phyloP scores from a whole-genome alignment of 2,329 filamentous ascomycete species.

The Atkinsonella hypoxylon region DNA sequence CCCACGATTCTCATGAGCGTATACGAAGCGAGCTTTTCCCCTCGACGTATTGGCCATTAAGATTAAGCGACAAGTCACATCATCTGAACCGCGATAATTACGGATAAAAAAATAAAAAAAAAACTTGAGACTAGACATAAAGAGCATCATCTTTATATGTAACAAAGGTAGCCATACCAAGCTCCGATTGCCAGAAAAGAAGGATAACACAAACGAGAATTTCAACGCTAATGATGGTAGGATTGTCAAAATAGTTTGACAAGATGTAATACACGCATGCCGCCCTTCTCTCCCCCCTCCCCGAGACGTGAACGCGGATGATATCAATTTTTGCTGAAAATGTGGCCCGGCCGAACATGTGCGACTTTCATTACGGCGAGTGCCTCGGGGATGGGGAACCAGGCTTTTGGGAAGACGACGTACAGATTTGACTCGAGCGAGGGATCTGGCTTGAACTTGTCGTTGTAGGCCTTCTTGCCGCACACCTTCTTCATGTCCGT shows the following conservation, averaged over 20 bases:
- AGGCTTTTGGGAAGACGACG: constrained; percentile 9
- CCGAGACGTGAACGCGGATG: background rate
- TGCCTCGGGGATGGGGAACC: constrained; percentile 8
- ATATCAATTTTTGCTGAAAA: background rate
- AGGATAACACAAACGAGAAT: background rate
- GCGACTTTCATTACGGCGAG: constrained; percentile 11
- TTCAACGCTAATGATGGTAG: background rate
- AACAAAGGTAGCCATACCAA: background rate
- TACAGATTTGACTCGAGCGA: constrained; percentile 8
- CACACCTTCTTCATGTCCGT: constrained; percentile 1
- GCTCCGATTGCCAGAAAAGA: background rate
- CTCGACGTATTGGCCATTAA: too few relatives aligned
- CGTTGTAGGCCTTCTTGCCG: constrained; percentile 12
- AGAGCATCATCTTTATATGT: background rate
- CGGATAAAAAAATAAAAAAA: too few relatives aligned
- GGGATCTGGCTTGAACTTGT: constrained; percentile 13
- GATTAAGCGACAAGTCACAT: too few relatives aligned
- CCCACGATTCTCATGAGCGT: too few relatives aligned
- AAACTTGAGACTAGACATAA: too few relatives aligned
- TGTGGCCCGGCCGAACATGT: constrained; percentile 9
- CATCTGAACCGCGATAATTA: too few relatives aligned
- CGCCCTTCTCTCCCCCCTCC: too few relatives aligned
- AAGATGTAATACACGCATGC: background rate
- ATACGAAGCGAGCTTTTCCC: too few relatives aligned
- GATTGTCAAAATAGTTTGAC: background rate